Base-by-base conservation (phyloP, 805 yeast genomes). In the Brettanomyces bruxellensis region DNA sequence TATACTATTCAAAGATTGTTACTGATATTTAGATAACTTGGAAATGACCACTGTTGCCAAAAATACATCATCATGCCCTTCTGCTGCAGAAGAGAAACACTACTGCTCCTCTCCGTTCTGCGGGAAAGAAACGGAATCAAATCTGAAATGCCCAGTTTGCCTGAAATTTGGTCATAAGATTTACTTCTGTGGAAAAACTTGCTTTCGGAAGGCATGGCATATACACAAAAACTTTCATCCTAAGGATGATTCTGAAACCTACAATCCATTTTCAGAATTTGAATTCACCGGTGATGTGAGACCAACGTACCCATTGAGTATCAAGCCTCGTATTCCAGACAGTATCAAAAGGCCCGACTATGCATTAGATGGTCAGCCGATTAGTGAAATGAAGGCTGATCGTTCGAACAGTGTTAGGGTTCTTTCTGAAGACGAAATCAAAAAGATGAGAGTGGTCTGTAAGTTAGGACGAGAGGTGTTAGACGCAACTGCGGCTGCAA, bases 131-230 rank as follows among this genome's bases (percentile, higher is more conserved):
- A 89, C 96, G 12, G 70, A 70, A 3, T 83, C 95, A 22, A 65
- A 73, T 38, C 70, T 93, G 53, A 89, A 89, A 61, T 93, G 99
- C 64, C 99, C 99, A 0, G 71, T 90, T 13, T 93, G 99, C 65
- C 67, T 93, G 51, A 90, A 93, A 60, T 73, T 73, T 49, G 86
- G 80, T 13, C 55, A 77, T 43, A 69, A 72, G 38, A 69, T 77
- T 43, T 73, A 73, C 18, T 93, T 91, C 66, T 93, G 99, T 68
- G 75, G 81, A 58, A 95, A 90, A 53, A 67, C 67, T 1, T 91
- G 99, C 65, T 91, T 87, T 69, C 79, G 84, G 60, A 68, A 83
- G 41, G 69, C 78, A 40, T 86, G 88, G 79, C 66, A 75, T 13
- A 62, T 71, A 13, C 99, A 91, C 62, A 90, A 89, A 68, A 74